Evolutionary conservation across 2,329 filamentous ascomycete genomes (phyloP), one percentile per base, ranked within the genome.

Genomic region (Fusarium avenaceum): DNA sequence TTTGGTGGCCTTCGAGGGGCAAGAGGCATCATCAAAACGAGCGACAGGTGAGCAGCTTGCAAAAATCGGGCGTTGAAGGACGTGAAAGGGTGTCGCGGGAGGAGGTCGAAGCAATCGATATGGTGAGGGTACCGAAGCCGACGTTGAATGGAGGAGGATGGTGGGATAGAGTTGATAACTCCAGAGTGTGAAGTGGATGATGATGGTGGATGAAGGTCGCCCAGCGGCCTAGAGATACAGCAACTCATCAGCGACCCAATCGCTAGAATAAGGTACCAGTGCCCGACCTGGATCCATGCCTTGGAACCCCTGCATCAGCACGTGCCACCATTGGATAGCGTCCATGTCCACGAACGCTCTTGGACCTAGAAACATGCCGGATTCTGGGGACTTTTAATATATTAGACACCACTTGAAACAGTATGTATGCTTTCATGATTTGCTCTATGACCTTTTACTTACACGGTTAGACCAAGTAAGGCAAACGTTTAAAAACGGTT

Each of bases 21-120:
- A 70, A 70, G 50, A 69, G 61, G 62, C 65, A 76, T 73, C 65
- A 63, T 71, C 72, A 68, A 51, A 74, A 65, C 65, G 71, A 73
- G 67, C 53, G 68, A 67, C 62, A 48, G 53, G 49, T 58, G 57
- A 52, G 60, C 32, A 51, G 50, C 49, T 57, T 55, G 60, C 50
- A 61, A 45, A 45, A 50, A 32, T 60, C 43, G 67, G 57, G 30
- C 47, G 63, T 51, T 39, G 40, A 33, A 52, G 28, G 47, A 40
- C 33, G 40, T 30, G 32, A 40, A 43, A 51, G 19, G 35, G 42
- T 32, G 55, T 51, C 64, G 59, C 40, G 46, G 53, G 43, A 54
- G 38, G 47, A 40, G 28, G 32, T 40, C 42, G 54, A 33, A 57
- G 47, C 17, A 39, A 48, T 51, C 39, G 57, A 52, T 54, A 43